Conservation (phyloP, 129 eudicot species). For the Heracleum sosnowskyi region DNA sequence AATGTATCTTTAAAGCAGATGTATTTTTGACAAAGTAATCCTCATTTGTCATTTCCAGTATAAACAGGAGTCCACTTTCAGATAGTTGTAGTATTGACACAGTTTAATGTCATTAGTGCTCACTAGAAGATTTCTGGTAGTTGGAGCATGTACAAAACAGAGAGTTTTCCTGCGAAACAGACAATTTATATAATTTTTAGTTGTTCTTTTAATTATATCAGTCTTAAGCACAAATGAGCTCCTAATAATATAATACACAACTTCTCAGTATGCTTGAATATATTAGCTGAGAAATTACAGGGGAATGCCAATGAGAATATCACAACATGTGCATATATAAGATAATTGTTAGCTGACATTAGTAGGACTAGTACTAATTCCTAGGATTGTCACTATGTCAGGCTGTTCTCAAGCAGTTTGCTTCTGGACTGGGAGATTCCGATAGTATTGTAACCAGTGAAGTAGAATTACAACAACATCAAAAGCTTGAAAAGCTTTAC, state of each 20-base stretch:
- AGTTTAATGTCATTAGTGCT: background rate
- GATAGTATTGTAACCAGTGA: constrained; percentile 54
- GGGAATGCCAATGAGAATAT: background rate
- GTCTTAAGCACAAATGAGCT: background rate
- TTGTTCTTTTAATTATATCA: background rate
- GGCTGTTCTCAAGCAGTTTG: constrained; percentile 87
- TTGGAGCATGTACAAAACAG: too few species aligned
- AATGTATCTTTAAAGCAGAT: too few species aligned
- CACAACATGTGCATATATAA: background rate
- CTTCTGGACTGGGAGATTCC: constrained; percentile 67
- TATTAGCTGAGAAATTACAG: background rate
- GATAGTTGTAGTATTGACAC: background rate
- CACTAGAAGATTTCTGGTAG: background rate
- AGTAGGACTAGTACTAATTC: background rate
- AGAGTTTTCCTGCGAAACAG: too few species aligned
- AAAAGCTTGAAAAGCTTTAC: constrained; percentile 81
- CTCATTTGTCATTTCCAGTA: background rate
- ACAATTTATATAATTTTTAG: too few species aligned
- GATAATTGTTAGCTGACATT: background rate
- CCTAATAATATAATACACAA: background rate
- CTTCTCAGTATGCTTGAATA: background rate
- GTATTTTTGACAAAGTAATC: background rate
- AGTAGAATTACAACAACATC: constrained; percentile 65
- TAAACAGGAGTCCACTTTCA: background rate
- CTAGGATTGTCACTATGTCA: constrained; percentile 14